Evolutionary conservation across 495 filamentous ascomycete species (phyloP), one percentile per base, ranked within the genome.

Genomic region (Hypoxylon crocopeplum): DNA sequence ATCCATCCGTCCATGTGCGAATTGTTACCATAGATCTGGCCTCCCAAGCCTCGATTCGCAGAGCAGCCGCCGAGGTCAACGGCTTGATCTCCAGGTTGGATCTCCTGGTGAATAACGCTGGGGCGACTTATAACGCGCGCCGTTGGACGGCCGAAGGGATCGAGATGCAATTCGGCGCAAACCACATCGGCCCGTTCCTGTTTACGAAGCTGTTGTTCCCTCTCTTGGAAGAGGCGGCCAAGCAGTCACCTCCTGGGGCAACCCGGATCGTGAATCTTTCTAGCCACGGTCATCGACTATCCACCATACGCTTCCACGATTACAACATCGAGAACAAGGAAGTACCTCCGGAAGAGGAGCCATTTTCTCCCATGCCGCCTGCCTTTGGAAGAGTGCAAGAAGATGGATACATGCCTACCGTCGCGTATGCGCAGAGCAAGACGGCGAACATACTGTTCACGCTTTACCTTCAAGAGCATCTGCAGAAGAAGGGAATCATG

Each of bases 361-460:
- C 74, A 1, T 44, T 65, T 32, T 60, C 46, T 3, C 67, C 55
- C 7, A 21, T 77, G 21, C 61, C 63, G 7, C 60, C 66, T 8
- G 62, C 70, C 0, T 76, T 80, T 36, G 64, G 44, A 1, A 73
- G 58, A 38, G 60, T 56, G 22, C 66, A 69, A 6, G 56, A 77
- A 38, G 73, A 80, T 15, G 82, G 82, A 2, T 88, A 86, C 64
- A 76, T 82, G 41, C 71, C 76, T 17, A 81, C 75, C 48, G 57
- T 79, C 33, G 79, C 81, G 7, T 86, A 87, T 36, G 80, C 74
- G 10, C 77, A 83, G 48, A 82, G 80, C 46, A 87, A 87, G 69
- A 79, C 83, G 25, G 85, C 83, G 20, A 87, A 86, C 51, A 74
- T 86, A n/a, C 53, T 86, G 33, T 84, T 85, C 42, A 80, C 82